A percentile compares a stretch with the other conserved stretches of the same genome.
Conservation (phyloP, 2,329 filamentous ascomycete species). For the Pestalotiopsis sp. region DNA sequence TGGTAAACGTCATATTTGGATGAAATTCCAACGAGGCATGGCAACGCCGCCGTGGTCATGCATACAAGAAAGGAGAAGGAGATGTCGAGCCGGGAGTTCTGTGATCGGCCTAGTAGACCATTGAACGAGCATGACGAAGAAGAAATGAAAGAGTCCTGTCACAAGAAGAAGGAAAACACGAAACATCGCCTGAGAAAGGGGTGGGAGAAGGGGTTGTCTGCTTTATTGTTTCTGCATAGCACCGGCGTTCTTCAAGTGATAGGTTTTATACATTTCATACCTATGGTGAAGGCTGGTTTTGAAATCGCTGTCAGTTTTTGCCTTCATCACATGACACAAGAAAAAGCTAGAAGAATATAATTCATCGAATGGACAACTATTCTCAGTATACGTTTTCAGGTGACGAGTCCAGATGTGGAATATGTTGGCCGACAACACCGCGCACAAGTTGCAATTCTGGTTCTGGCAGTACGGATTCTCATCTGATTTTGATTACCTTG, state of each 20-base stretch:
- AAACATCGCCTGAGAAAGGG: background rate
- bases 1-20: conserved; percentile 67
- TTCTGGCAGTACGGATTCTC: background rate
- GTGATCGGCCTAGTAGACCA: background rate
- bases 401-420: no score
- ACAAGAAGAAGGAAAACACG: background rate
- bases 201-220: background rate
- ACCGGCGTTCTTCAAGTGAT: background rate
- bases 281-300: background rate
- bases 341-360: background rate
- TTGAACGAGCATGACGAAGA: background rate
- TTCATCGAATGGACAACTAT: no score
- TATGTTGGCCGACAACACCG: no score
- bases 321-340: background rate
- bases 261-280: background rate
- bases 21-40: conserved; percentile 25
- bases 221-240: conserved; percentile 5
- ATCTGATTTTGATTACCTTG: background rate
- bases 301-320: background rate
- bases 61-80: background rate
- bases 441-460: no score
- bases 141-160: background rate
- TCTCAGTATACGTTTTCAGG: no score
- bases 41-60: background rate
- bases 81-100: background rate